phyloP scores from a whole-genome alignment of 352 stramenopile genomes.

The Blastocystis sp. region DNA sequence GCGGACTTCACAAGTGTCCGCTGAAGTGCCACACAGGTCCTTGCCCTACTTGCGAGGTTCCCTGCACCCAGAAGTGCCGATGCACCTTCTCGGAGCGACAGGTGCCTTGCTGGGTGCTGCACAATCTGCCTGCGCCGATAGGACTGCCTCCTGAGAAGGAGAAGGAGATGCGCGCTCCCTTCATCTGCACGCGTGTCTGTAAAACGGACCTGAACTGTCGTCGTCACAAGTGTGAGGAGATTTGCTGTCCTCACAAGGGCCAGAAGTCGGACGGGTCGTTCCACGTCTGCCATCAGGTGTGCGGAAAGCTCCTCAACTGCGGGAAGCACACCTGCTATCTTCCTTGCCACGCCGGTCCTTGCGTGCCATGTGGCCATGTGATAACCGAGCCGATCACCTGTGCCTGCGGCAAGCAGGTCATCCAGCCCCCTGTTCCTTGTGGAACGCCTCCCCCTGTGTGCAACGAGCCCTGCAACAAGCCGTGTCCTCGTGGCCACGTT shows the following conservation, averaged over 20 bases:
- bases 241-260: constrained; percentile 48
- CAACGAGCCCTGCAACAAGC: constrained; percentile 17
- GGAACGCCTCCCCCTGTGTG: background rate
- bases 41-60: constrained; percentile 9
- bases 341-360: constrained; percentile 57
- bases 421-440: constrained; percentile 40
- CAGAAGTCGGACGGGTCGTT: constrained; percentile 49
- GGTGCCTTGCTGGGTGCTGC: constrained; percentile 43
- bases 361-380: constrained; percentile 32
- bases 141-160: background rate
- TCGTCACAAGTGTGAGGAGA: constrained; percentile 31
- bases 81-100: constrained; percentile 45
- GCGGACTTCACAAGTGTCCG: constrained; percentile 40
- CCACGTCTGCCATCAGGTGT: constrained; percentile 15
- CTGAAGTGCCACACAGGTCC: constrained; percentile 47
- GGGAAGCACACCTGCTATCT: constrained; percentile 60
- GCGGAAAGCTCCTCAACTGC: constrained; percentile 60
- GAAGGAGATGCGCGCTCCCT: background rate
- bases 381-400: background rate
- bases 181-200: constrained; percentile 47
- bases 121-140: background rate
- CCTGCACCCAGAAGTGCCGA: constrained; percentile 43
- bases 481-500: constrained; percentile 32
- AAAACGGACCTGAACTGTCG: constrained; percentile 53
- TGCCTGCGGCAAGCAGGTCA: constrained; percentile 54